Base-by-base conservation (phyloP, 1,139 yeast species). In the Candida sp. region DNA sequence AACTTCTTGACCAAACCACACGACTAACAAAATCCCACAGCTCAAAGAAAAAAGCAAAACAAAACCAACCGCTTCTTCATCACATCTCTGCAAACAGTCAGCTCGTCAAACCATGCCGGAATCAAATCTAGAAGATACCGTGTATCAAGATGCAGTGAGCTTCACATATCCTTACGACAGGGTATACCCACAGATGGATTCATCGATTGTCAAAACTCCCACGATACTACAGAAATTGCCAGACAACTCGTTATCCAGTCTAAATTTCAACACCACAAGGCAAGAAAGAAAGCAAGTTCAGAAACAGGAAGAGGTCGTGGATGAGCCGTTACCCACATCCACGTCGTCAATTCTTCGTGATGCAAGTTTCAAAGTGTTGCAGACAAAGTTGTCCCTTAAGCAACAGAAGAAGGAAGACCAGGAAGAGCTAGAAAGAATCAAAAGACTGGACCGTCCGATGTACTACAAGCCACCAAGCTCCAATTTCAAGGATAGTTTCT, bases 381-480 rank as follows among this genome's bases (percentile, higher is more conserved):
- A 56, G 42, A 53, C 58, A 1, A 54, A 52, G 46, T 49, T 56
- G 23, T 40, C 58, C 3, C 44, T 54, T 22, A 49, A 53, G 27
- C 44, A 48, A 12, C 26, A 42, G 12, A 46, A 47, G 11, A 34
- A 47, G 34, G 42, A 42, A 35, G 32, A 44, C 7, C 34, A 49
- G 25, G 30, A 31, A 17, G 51, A 48, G 32, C 32, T 48, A 27
- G 46, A 41, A 8, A 40, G 40, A 34, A 31, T 54, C 9, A 49
- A 44, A 39, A 51, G 49, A n/a, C 46, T 46, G 23, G 62, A 60
- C 39, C 57, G 59, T 17, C 70, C 77, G 4, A 64, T 72, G 23
- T 74, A 73, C 55, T 73, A 73, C 50, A 63, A 63, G 47, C 77
- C 78, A 1, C 76, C 77, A 9, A 60, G 71, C 4, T 62, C 73